Base-by-base conservation (phyloP, 345 rosid genomes). In the Syzygium jambos region DNA sequence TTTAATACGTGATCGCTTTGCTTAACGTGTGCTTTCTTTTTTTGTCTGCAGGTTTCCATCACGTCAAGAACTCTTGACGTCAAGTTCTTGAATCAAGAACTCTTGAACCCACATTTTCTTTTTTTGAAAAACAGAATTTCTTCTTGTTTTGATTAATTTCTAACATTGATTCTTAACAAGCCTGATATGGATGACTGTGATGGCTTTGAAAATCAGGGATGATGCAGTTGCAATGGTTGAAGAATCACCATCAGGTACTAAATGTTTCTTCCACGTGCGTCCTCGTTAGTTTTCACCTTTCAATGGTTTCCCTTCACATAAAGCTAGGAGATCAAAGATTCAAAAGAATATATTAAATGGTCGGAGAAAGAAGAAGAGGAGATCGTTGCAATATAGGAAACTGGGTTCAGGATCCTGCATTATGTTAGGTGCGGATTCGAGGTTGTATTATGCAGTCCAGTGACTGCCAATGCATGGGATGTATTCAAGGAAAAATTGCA, bases 181-280 rank as follows among this genome's bases (percentile, higher is more conserved):
- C 98, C 95, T 73, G 98, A 96, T 88, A 94, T 95, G 95, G 99
- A 98, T 85, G 99, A 96, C 88, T 93, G 93, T 87, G 93, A 90
- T 87, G 43, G 43, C 43, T 41, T 41, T 41, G 99, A 96, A 85
- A 94, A 92, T 90, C 95, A 90, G 87, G 43, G 98, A 96, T n/a
- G 99, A 95, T 82, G 91, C 92, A 41, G 98, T 91, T 52, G 97
- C 98, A 54, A 96, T 98, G 99, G 90, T 95, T 51, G 99, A 96
- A 92, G 98, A 94, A 89, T 90, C 91, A 34, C 91, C 90, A 15
- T 95, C 99, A 87, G 99, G 99, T 98, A 78, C 41, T 80, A 46
- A 73, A 38, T 73, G 80, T 73, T 38, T 73, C 49, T 73, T 80
- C 27, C 55, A 21, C 43, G 85, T 52, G 27, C 5, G 5, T 51